Evolutionary conservation across 371 early-diverging fungal species (phyloP).

Genomic region (Syncephalastrum contaminatum): DNA sequence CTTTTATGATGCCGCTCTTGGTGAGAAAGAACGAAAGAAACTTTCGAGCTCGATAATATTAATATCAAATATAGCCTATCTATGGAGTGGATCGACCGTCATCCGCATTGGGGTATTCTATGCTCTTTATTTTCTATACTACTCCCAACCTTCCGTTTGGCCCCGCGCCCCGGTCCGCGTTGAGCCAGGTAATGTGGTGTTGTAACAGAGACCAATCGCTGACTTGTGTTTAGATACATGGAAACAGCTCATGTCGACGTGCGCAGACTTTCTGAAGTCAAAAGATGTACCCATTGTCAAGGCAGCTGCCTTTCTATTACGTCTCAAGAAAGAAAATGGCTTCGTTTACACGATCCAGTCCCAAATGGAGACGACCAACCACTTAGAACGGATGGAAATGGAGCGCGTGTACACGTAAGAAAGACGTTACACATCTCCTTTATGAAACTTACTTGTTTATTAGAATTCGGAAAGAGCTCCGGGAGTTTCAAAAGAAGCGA

Average conservation of each 20-base stretch:
- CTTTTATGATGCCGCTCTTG: constrained; percentile 3
- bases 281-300: background rate
- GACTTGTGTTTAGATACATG: background rate
- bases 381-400: constrained; percentile 4
- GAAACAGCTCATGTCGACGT: background rate
- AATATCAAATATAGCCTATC: constrained; percentile 1
- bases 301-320: constrained; percentile 6
- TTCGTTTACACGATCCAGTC: constrained; percentile 7
- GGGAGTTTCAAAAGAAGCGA: background rate
- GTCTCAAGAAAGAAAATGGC: constrained; percentile 1
- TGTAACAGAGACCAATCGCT: too few relatives aligned
- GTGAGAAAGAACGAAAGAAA: background rate
- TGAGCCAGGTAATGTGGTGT: background rate
- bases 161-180: constrained; percentile 1
- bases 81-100: background rate
- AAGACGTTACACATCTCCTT: too few relatives aligned
- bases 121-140: constrained; percentile 9
- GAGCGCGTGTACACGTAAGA: background rate
- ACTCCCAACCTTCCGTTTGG: constrained; percentile 2
- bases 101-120: constrained; percentile 7
- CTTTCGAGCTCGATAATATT: too few relatives aligned
- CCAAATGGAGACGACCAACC: background rate
- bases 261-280: background rate
- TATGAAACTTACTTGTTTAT: too few relatives aligned
- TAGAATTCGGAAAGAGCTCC: constrained; percentile 4